Base-by-base conservation (phyloP, 228 moss, liverwort and hornwort species). In the Sphagnum fallax region DNA sequence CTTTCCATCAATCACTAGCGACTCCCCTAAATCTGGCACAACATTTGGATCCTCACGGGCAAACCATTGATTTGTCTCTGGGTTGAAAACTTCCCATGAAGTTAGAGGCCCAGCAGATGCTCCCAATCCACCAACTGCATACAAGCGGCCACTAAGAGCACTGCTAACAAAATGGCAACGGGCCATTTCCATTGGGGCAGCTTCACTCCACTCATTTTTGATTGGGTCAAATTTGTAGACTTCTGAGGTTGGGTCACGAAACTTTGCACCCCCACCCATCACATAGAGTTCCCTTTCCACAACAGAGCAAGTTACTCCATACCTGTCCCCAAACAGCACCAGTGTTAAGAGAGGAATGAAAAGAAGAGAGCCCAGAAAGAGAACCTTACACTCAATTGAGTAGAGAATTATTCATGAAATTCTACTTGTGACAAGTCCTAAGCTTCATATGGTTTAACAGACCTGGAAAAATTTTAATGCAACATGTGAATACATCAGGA, bases 61-160 rank as follows among this genome's bases (percentile, higher is more conserved):
- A 15, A 79, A 81, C 88, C 88, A 89, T 10, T 66, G 15, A 49
- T 79, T 64, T 8, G 67, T 62, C 10, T 62, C 51, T 14, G 76
- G 69, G 62, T 89, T 77, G 47, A 80, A 89, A 12, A 83, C 80
- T 64, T 89, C 88, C 81, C 80, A 89, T 1, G 88, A 85, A 12
- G 66, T 83, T 13, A 83, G 53, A 61, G 64, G 70, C 16, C 70
- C 80, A 6, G 70, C 76, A 10, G 77, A 73, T 13, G 66, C 74
- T 1, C 88, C 88, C 80, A 89, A 85, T 14, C 85, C 88, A 15
- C 85, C 88, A 4, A 89, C 82, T 16, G 85, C 88, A 50, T 75
- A 89, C 75, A 89, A 63, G 53, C 75, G 76, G 50, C 80, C 83
- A 15, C 81, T 69, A 18, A 83, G 79, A 48, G 82, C 79, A 57